A percentile compares a stretch with the other conserved stretches of the same genome.
These are phyloP conservation scores for Excoecaria agallocha DNA, from an alignment of 345 rosid species.

Conservation along the genomic window DNA sequence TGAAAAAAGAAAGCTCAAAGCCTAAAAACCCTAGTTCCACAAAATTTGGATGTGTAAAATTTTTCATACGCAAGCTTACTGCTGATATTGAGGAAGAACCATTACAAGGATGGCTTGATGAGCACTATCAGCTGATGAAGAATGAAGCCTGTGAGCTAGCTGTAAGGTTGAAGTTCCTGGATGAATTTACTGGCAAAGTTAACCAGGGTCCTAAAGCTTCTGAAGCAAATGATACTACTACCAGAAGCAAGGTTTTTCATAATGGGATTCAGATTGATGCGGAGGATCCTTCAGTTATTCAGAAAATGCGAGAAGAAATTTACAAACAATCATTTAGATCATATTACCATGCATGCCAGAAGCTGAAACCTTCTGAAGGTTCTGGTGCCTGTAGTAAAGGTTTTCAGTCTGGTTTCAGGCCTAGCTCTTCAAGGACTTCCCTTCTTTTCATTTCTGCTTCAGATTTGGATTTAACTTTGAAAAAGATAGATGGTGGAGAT, in stretches of 20 bases:
- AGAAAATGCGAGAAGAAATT: constrained; percentile 66
- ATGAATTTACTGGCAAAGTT: constrained; percentile 53
- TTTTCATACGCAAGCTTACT: constrained; percentile 66
- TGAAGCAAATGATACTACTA: constrained; percentile 49
- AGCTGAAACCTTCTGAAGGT: constrained; percentile 62
- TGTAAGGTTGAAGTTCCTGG: constrained; percentile 80
- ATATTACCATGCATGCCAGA: constrained; percentile 84
- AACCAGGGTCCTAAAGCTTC: constrained; percentile 42
- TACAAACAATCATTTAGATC: constrained; percentile 68
- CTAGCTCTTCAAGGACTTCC: constrained; percentile 67
- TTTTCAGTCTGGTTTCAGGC: constrained; percentile 89
- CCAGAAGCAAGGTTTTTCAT: constrained; percentile 47
- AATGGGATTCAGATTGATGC: constrained; percentile 65
- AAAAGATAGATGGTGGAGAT: constrained; percentile 79
- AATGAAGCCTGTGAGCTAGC: constrained; percentile 84
- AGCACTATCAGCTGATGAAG: constrained; percentile 77
- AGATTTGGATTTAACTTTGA: constrained; percentile 78
- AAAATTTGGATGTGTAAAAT: constrained; percentile 71
- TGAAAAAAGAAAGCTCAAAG: constrained; percentile 63
- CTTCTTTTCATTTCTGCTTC: constrained; percentile 79
- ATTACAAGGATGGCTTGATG: constrained; percentile 97
- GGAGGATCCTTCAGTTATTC: constrained; percentile 52
- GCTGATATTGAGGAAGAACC: constrained; percentile 98
- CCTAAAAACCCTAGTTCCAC: constrained; percentile 64
- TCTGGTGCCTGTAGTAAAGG: constrained; percentile 81